Conservation (phyloP, 2,329 filamentous ascomycete genomes). For the Penicillium paneum region DNA sequence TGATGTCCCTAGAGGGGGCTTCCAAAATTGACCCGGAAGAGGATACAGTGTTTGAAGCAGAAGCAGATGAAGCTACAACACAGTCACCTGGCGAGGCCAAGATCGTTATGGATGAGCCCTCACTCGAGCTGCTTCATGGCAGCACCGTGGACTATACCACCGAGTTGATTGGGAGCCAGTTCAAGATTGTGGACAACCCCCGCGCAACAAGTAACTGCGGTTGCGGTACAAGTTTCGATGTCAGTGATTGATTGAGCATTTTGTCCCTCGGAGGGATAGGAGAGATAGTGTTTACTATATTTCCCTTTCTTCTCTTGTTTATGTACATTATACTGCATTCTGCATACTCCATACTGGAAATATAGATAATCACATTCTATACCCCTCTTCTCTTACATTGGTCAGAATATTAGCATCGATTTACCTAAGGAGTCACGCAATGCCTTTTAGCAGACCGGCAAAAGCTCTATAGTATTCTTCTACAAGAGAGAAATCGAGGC, state of each 20-base stretch:
- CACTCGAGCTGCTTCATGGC: constrained; percentile 81
- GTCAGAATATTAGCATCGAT: background rate
- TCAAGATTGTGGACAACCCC: constrained; percentile 94
- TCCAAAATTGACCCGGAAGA: constrained; percentile 65
- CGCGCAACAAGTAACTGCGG: constrained; percentile 90
- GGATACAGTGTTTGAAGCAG: constrained; percentile 80
- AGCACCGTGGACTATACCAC: constrained; percentile 96
- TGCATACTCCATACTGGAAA: constrained; percentile 10
- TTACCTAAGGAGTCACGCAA: background rate
- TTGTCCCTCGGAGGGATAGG: background rate
- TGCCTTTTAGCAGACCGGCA: background rate
- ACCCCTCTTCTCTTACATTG: constrained; percentile 20
- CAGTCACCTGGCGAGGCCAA: constrained; percentile 60
- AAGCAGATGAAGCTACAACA: constrained; percentile 33
- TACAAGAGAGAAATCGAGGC: background rate
- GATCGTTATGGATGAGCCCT: constrained; percentile 83
- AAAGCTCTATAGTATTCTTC: background rate
- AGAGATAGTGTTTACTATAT: background rate
- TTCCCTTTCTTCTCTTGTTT: constrained; percentile 6
- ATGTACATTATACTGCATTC: constrained; percentile 19
- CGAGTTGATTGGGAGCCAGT: constrained; percentile 91
- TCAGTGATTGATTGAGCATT: constrained; percentile 61
- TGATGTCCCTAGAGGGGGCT: constrained; percentile 73
- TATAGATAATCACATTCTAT: constrained; percentile 27
- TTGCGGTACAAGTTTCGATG: constrained; percentile 96